Conservation (phyloP, 129 eudicot genomes). For the Artemisia tridentata region DNA sequence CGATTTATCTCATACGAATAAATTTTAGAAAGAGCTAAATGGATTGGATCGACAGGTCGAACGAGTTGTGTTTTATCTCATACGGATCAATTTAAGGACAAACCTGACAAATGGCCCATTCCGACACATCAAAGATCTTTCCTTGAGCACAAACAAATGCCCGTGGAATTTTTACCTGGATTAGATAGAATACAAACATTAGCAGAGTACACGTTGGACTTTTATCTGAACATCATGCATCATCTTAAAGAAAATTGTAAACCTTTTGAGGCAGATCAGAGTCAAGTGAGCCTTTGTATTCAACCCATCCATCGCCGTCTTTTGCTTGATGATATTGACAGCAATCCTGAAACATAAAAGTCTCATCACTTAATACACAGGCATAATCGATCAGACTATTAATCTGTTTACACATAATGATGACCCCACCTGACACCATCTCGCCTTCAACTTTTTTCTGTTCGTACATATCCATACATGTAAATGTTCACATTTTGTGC, state of each 20-base stretch:
- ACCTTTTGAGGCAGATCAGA: constrained; percentile 85
- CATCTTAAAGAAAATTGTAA: constrained; percentile 3
- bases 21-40: too few species aligned
- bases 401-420: background rate
- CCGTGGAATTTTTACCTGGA: constrained; percentile 82
- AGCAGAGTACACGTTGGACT: constrained; percentile 2
- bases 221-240: background rate
- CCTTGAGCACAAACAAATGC: constrained; percentile 97
- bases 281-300: constrained; percentile 80
- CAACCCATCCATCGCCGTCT: constrained; percentile 99
- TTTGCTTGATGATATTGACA: constrained; percentile 96
- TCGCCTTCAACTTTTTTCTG: constrained; percentile 82
- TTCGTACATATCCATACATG: constrained; percentile 97
- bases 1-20: too few species aligned
- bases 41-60: too few species aligned
- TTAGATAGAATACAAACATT: background rate
- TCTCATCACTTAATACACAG: background rate
- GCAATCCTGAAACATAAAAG: constrained; percentile 66
- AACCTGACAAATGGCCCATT: constrained; percentile 99
- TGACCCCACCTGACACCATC: constrained; percentile 93
- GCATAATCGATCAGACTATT: background rate
- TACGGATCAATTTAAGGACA: constrained; percentile 7
- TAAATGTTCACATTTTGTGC: constrained; percentile 91
- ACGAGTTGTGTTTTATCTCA: too few species aligned
- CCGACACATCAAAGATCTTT: constrained; percentile 95